Base-by-base conservation (phyloP, 2,329 filamentous ascomycete genomes). In the Phialocephala subalpina region DNA sequence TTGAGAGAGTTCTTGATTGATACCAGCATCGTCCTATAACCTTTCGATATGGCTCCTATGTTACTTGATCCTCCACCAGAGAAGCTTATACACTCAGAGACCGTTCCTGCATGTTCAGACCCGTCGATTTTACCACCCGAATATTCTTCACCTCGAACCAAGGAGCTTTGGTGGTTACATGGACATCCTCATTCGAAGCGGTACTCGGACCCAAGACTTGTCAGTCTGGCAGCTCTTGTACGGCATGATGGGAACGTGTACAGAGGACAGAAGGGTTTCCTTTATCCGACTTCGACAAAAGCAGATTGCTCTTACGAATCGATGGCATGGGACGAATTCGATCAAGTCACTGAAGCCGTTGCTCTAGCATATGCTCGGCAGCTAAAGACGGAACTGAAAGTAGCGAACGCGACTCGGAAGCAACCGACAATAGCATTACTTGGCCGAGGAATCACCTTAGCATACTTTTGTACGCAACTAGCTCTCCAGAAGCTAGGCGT, bases 361-460 rank as follows among this genome's bases (percentile, higher is more conserved):
- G 74, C 74, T 18, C 25, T 72, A 1, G 45, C 63, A 1, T 77
- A 77, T 66, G 70, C 72, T 6, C 36, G 58, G 16, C 61, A 69
- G 25, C 69, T 77, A 2, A 22, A 64, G 36, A 45, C 58, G 1
- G 72, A 75, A 52, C 70, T 77, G n/a, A 25, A 58, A 16, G 60
- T 67, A 38, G 73, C 73, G 1, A 77, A 77, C 33, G 27, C 29
- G 16, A 68, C 55, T 16, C 58, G 60, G 45, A 68, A 67, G 47
- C 75, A 77, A 60, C 75, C 75, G 16, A 77, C 75, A 1, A 58
- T 77, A 25, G 75, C 70, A 11, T 64, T 77, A 1, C 69, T 77
- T 53, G 75, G 74, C 2, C 64, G 52, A 36, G 75, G 75, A 16
- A 74, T 64, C 38, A 74, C 70, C 2, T 49, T 77, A 8, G 72